These are phyloP conservation scores for Oryza nivara DNA, from an alignment of 176 grass and related monocot genomes.

Conservation along the genomic window DNA sequence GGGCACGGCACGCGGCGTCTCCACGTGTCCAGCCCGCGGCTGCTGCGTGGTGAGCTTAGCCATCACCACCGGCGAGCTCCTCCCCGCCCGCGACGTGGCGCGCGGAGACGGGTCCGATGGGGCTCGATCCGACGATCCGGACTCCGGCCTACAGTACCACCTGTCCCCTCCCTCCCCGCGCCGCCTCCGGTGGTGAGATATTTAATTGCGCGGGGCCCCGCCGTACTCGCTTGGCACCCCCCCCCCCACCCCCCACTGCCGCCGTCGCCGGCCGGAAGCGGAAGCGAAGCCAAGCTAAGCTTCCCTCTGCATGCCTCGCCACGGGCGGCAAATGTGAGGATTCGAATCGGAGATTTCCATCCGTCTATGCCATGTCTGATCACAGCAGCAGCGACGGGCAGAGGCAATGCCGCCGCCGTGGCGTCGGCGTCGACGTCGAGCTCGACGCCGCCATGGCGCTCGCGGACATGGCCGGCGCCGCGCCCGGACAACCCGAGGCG, in stretches of 20 bases:
- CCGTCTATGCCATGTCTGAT: slow-evolving; percentile 37
- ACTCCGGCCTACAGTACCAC: slow-evolving; percentile 17
- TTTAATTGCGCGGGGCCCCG: slow-evolving; percentile 32
- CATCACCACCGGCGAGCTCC: not conserved
- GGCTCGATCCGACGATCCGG: not conserved
- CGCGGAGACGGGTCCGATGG: slow-evolving; percentile 19
- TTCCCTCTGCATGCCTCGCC: no score
- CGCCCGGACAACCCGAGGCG: not conserved
- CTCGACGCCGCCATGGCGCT: slow-evolving; percentile 76
- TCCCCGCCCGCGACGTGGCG: slow-evolving; percentile 30
- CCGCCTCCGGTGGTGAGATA: slow-evolving; percentile 23
- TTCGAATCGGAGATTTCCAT: not conserved
- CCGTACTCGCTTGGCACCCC: slow-evolving; percentile 12
- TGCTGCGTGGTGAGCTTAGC: slow-evolving; percentile 48
- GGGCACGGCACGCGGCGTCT: slow-evolving; percentile 20
- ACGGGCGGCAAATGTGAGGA: not conserved
- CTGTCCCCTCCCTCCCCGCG: not conserved
- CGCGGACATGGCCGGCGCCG: slow-evolving; percentile 59
- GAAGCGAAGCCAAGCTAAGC: not conserved
- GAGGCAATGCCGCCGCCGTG: slow-evolving; percentile 44
- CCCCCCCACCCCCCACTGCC: not conserved
- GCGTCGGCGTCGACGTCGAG: slow-evolving; percentile 62
- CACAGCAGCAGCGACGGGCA: slow-evolving; percentile 40
- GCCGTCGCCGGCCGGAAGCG: no score
- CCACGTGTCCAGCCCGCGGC: slow-evolving; percentile 44